Evolutionary conservation across 2,329 filamentous ascomycete genomes (phyloP).

Genomic region (Monosporascus sp.): DNA sequence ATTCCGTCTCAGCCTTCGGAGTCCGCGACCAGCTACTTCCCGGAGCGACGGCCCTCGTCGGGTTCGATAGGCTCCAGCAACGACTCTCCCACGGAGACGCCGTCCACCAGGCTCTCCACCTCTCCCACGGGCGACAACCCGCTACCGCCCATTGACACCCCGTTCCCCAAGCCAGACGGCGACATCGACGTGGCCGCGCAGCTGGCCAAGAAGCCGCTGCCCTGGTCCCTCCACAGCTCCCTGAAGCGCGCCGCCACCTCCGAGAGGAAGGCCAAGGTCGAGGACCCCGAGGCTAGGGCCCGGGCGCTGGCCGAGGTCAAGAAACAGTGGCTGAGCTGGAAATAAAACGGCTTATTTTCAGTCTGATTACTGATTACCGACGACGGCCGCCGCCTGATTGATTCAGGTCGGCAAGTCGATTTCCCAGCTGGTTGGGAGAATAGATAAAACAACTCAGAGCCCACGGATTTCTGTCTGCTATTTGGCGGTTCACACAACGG

Average conservation of each 20-base stretch:
- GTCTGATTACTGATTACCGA: too few species aligned
- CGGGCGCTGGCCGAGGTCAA: conserved; percentile 43
- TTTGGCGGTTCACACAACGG: background rate
- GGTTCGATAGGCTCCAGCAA: background rate
- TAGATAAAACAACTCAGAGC: too few species aligned
- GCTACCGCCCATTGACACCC: conserved; percentile 21
- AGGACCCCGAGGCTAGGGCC: conserved; percentile 30
- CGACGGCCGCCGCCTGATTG: too few species aligned
- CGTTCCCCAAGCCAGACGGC: conserved; percentile 16
- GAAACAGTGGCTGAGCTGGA: conserved; percentile 34
- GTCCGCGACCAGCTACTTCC: background rate
- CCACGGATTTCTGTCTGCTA: background rate
- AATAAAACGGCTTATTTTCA: too few species aligned
- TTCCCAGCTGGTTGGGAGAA: too few species aligned
- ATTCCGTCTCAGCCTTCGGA: background rate
- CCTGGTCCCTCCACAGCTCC: conserved; percentile 23
- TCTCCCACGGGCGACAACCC: conserved; percentile 15
- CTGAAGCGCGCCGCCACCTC: conserved; percentile 19
- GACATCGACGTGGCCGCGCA: conserved; percentile 26
- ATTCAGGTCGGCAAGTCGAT: too few species aligned
- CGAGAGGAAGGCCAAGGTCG: conserved; percentile 3
- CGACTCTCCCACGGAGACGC: background rate
- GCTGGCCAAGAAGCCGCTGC: conserved; percentile 23
- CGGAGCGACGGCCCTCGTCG: background rate
- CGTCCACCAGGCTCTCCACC: background rate